These are phyloP conservation scores for Camelina neglecta DNA, from an alignment of 345 rosid species.

Conservation along the genomic window DNA sequence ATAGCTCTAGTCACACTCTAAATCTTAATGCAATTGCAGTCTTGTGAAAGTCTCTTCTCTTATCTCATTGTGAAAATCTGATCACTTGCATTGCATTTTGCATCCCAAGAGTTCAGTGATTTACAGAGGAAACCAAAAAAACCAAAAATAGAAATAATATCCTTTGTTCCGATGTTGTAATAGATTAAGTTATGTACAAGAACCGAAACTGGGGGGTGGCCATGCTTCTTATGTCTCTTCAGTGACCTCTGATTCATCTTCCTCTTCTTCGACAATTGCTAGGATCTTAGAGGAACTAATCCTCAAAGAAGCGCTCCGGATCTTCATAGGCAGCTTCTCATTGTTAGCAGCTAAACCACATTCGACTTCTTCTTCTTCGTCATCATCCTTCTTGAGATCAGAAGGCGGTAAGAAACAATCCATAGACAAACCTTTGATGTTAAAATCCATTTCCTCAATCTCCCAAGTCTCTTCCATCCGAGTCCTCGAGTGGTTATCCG, in stretches of 20 bases:
- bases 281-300: slow-evolving; percentile 65
- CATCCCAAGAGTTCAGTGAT: slow-evolving; percentile 40
- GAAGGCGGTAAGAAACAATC: slow-evolving; percentile 94
- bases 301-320: slow-evolving; percentile 54
- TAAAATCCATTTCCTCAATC: slow-evolving; percentile 92
- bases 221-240: slow-evolving; percentile 40
- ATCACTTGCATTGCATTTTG: slow-evolving; percentile 42
- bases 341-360: slow-evolving; percentile 44
- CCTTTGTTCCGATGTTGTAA: slow-evolving; percentile 41
- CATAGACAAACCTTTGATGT: slow-evolving; percentile 80
- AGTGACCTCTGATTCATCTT: slow-evolving; percentile 41
- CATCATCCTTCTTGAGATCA: slow-evolving; percentile 78
- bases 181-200: slow-evolving; percentile 43
- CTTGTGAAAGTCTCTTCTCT: slow-evolving; percentile 36
- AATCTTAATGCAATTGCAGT: slow-evolving; percentile 42
- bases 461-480: slow-evolving; percentile 91
- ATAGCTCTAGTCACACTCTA: slow-evolving; percentile 39
- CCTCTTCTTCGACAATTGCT: slow-evolving; percentile 61
- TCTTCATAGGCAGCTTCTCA: slow-evolving; percentile 52
- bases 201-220: slow-evolving; percentile 20
- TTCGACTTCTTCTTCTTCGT: slow-evolving; percentile 53
- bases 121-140: slow-evolving; percentile 30
- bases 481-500: slow-evolving; percentile 73
- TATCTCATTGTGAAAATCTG: slow-evolving; percentile 32
- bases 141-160: slow-evolving; percentile 7